A percentile compares a stretch with the other conserved stretches of the same genome.
Evolutionary conservation across 2,329 filamentous ascomycete species (phyloP).

Genomic region (Coniochaeta sp.): DNA sequence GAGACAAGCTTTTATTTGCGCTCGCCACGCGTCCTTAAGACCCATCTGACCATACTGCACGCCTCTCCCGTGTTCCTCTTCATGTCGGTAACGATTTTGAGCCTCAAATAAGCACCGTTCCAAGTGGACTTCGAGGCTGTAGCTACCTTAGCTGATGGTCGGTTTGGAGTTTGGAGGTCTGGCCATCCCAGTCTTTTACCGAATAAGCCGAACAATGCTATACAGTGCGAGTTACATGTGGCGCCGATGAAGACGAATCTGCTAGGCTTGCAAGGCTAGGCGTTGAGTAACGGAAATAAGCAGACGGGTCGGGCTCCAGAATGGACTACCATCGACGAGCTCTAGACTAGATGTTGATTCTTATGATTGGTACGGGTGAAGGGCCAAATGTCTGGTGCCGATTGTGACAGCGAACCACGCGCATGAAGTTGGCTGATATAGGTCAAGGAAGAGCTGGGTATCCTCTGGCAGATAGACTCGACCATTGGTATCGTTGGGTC

Average conservation of each 20-base stretch:
- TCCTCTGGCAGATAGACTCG: not conserved
- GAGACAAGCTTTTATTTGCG: not conserved
- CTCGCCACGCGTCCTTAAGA: not conserved
- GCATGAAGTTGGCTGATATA: slow-evolving; percentile 6
- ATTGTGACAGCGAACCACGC: slow-evolving; percentile 6
- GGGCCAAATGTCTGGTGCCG: not conserved
- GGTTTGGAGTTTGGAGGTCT: not conserved
- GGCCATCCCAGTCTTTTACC: not conserved
- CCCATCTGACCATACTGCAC: not conserved
- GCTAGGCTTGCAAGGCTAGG: not conserved
- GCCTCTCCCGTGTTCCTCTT: not conserved
- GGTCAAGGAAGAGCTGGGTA: slow-evolving; percentile 2
- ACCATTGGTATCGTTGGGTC: not conserved
- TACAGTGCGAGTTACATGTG: not conserved
- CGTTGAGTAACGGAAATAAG: not conserved
- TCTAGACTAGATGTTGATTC: not conserved
- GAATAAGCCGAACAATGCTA: not conserved
- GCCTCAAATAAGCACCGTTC: not conserved
- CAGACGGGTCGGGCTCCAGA: not conserved
- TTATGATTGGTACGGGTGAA: slow-evolving; percentile 11
- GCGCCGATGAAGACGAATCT: not conserved
- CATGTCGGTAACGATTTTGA: not conserved
- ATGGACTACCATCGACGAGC: not conserved
- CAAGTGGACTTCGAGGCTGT: not conserved
- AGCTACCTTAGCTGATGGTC: not conserved